These are phyloP conservation scores for Musa balbisiana DNA, from an alignment of 202 grass and related monocot species.

Conservation along the genomic window DNA sequence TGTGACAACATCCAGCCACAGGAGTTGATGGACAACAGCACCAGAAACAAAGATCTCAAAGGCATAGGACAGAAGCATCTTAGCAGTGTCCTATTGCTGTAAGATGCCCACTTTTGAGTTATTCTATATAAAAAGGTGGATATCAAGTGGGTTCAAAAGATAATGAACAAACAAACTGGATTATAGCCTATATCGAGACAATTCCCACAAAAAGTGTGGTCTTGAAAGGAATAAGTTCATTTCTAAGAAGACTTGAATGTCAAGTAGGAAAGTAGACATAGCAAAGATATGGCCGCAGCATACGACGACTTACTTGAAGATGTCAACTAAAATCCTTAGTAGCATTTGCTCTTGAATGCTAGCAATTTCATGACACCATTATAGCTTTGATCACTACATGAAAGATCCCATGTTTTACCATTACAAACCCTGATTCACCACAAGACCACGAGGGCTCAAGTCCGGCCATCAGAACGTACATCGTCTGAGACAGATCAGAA, in stretches of 20 bases:
- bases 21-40: not conserved
- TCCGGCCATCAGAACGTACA: not conserved
- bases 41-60: not conserved
- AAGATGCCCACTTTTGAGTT: not conserved
- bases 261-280: not conserved
- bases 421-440: no score
- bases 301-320: not conserved
- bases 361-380: not conserved
- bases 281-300: not conserved
- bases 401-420: not conserved
- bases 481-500: not conserved
- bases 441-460: not conserved
- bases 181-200: no score
- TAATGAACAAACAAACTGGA: not conserved
- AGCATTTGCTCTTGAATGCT: not conserved
- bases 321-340: not conserved
- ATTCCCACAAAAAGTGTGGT: no score
- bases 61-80: not conserved
- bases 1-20: not conserved
- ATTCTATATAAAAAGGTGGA: not conserved
- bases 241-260: no score
- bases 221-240: no score
- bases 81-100: not conserved
- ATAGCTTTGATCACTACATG: not conserved
- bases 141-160: not conserved